A percentile compares a stretch with the other conserved stretches of the same genome.
phyloP scores from a whole-genome alignment of 805 yeast species.

The Candida glaebosa region DNA sequence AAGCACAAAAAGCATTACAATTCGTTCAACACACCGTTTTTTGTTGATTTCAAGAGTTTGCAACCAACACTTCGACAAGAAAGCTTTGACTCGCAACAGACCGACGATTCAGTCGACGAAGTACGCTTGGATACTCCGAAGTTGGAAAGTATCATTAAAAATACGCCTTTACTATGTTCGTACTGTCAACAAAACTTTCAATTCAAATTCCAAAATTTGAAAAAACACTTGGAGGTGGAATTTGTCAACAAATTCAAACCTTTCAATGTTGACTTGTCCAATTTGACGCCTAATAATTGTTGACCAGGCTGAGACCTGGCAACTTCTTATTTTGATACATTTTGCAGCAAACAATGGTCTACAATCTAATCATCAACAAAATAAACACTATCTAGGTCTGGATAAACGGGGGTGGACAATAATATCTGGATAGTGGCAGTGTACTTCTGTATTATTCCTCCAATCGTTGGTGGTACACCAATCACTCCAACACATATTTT shows the following conservation, averaged over 20 bases:
- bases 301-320: no score
- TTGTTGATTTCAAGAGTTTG: constrained; percentile 51
- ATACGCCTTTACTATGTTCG: constrained; percentile 19
- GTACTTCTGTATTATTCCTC: no score
- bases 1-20: constrained; percentile 67
- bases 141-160: constrained; percentile 9
- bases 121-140: constrained; percentile 8
- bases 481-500: no score
- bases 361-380: no score
- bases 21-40: constrained; percentile 65
- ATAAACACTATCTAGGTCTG: no score
- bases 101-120: constrained; percentile 2
- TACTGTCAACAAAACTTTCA: constrained; percentile 21
- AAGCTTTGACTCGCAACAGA: constrained; percentile 1
- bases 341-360: no score
- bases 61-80: constrained; percentile 12
- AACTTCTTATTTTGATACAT: no score
- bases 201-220: constrained; percentile 18
- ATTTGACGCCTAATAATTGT: background rate
- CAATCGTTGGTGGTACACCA: no score
- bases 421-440: no score
- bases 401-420: no score
- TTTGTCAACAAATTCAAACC: constrained; percentile 13
- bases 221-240: constrained; percentile 22
- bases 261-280: constrained; percentile 7